phyloP scores from a whole-genome alignment of 108 stramenopile genomes.

The Fragilariopsis cylindrus region DNA sequence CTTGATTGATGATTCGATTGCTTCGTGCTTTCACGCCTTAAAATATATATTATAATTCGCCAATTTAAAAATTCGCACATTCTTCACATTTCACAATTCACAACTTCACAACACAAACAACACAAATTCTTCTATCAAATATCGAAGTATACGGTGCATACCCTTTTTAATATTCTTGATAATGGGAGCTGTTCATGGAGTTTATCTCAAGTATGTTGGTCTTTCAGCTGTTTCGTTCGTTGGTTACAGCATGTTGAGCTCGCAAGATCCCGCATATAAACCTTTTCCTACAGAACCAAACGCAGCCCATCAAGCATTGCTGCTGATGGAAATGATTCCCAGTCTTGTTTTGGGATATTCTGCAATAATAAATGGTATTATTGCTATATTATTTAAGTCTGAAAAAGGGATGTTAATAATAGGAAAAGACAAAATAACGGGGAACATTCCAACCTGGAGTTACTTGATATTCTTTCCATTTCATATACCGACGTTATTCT shows the following conservation, averaged over 20 bases:
- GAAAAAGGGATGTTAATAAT: constrained; percentile 73
- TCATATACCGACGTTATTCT: constrained; percentile 63
- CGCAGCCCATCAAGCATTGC: constrained; percentile 7
- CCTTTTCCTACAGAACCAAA: neutral
- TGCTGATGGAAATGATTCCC: constrained; percentile 40
- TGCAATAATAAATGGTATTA: constrained; percentile 68
- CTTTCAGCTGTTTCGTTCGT: constrained; percentile 73
- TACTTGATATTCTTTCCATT: constrained; percentile 75
- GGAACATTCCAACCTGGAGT: constrained; percentile 79
- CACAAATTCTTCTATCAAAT: too few species aligned
- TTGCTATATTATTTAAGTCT: constrained; percentile 79
- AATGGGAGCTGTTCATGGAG: constrained; percentile 90
- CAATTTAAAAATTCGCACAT: too few species aligned
- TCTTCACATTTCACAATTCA: too few species aligned
- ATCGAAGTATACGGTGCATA: too few species aligned
- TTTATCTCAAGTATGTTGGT: constrained; percentile 88
- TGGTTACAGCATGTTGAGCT: constrained; percentile 55
- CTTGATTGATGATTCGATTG: too few species aligned
- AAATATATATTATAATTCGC: too few species aligned
- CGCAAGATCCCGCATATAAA: neutral
- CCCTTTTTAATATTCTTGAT: neutral
- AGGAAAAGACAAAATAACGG: constrained; percentile 70
- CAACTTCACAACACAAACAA: too few species aligned
- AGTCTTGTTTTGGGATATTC: constrained; percentile 69
- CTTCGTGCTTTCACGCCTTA: too few species aligned